These are phyloP conservation scores for Centella asiatica DNA, from an alignment of 129 eudicot species.

Conservation along the genomic window DNA sequence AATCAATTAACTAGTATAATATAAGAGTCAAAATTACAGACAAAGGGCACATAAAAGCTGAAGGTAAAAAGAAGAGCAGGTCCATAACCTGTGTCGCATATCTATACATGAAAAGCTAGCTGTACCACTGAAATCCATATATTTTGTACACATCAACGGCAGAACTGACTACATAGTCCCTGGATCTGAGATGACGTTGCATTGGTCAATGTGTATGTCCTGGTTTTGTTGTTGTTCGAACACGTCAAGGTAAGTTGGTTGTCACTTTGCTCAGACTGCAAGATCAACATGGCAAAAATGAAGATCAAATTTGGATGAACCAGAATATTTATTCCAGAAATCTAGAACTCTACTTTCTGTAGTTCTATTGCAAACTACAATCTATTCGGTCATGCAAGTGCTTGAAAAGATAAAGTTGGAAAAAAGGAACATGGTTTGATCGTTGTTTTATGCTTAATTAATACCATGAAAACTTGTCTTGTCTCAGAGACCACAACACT, in stretches of 20 bases:
- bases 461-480: too few species aligned
- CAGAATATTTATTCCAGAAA: too few species aligned
- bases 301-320: too few species aligned
- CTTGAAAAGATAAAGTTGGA: too few species aligned
- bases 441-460: too few species aligned
- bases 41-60: neutral
- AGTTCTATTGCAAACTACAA: too few species aligned
- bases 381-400: too few species aligned
- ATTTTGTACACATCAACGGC: conserved; percentile 31
- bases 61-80: neutral
- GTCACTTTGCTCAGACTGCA: conserved; percentile 67
- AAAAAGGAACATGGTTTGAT: too few species aligned
- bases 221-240: conserved; percentile 47
- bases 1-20: too few species aligned
- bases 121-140: neutral
- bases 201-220: conserved; percentile 35
- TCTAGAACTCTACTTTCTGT: too few species aligned
- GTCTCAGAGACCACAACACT: too few species aligned
- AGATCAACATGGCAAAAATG: too few species aligned
- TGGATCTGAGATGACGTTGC: conserved; percentile 54
- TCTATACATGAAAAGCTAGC: conserved; percentile 3
- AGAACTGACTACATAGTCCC: conserved; percentile 68
- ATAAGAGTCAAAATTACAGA: conserved; percentile 1
- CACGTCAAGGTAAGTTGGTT: conserved; percentile 60
- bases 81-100: neutral